Percentiles rank a stretch among this genome's conserved stretches.
These are phyloP conservation scores for Protomyces lactucae-debilis DNA, from an alignment of 1,139 yeast species.

Conservation along the genomic window DNA sequence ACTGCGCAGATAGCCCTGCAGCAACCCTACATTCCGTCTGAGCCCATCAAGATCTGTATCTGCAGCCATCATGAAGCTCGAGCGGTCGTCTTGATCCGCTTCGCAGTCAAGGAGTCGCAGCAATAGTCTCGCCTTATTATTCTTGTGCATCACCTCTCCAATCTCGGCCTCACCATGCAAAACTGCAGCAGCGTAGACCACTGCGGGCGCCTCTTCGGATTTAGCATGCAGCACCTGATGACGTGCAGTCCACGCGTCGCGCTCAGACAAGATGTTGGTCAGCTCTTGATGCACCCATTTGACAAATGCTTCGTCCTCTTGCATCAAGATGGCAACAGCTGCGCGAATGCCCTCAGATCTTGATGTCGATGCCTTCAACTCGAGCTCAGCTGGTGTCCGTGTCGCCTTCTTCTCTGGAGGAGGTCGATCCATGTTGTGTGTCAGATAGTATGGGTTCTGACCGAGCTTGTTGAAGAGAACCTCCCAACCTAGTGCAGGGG, in stretches of 20 bases:
- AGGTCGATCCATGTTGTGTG: constrained; percentile 53
- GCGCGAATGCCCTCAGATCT: constrained; percentile 23
- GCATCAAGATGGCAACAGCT: constrained; percentile 27
- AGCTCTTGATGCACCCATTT: constrained; percentile 26
- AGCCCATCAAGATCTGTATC: constrained; percentile 18
- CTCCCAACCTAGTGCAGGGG: constrained; percentile 61
- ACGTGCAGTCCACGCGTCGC: constrained; percentile 24
- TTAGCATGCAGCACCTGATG: background rate
- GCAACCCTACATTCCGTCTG: constrained; percentile 3
- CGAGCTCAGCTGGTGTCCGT: constrained; percentile 28
- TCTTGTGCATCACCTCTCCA: constrained; percentile 22
- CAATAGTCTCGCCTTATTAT: constrained; percentile 29
- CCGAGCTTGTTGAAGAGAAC: constrained; percentile 61
- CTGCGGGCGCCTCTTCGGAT: background rate
- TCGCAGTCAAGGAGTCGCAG: constrained; percentile 23
- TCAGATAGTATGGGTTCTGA: constrained; percentile 45
- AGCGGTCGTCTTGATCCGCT: constrained; percentile 6
- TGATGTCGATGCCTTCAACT: constrained; percentile 25
- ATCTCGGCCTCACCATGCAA: constrained; percentile 21
- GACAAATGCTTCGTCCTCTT: constrained; percentile 27
- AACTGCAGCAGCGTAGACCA: background rate
- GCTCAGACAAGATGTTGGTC: constrained; percentile 1
- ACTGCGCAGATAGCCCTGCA: constrained; percentile 21
- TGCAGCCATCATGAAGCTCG: constrained; percentile 24
- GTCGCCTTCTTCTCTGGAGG: constrained; percentile 8